A percentile compares a stretch with the other conserved stretches of the same genome.
Conservation (phyloP, 495 filamentous ascomycete species). For the Endocarpon pusillum region DNA sequence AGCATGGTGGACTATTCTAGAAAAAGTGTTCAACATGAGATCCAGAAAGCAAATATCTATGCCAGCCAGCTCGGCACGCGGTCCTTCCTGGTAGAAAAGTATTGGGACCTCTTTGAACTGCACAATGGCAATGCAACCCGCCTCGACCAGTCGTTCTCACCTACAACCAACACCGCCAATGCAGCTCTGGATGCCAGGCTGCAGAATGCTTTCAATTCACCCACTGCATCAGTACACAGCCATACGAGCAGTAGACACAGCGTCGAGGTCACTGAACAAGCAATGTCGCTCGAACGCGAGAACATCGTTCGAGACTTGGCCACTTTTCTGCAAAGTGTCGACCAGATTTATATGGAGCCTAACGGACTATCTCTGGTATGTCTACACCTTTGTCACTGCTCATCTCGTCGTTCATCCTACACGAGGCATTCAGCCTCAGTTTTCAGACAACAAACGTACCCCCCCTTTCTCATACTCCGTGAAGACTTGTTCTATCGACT, state of each 20-base stretch:
- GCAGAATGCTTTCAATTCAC: not conserved
- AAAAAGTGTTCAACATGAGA: constrained; percentile 54
- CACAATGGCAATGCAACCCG: constrained; percentile 4
- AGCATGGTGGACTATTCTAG: no score
- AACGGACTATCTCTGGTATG: constrained; percentile 55
- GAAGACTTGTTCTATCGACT: no score
- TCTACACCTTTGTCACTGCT: constrained; percentile 1
- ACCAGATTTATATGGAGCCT: constrained; percentile 66
- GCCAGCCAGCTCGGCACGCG: constrained; percentile 56
- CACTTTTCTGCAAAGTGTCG: constrained; percentile 48
- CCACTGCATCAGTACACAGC: constrained; percentile 18
- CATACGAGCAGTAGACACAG: no score
- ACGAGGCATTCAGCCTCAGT: no score
- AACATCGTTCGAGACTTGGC: constrained; percentile 60
- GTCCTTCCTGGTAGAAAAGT: constrained; percentile 69
- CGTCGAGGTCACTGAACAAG: constrained; percentile 29
- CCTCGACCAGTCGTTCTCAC: not conserved
- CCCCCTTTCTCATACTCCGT: no score
- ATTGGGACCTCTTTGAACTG: constrained; percentile 46
- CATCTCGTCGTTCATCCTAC: no score
- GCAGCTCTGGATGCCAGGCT: constrained; percentile 11
- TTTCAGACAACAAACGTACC: no score
- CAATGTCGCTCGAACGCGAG: constrained; percentile 53
- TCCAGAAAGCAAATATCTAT: constrained; percentile 73
- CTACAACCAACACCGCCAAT: constrained; percentile 3